Conservation (phyloP, 441 rosid genomes). For the Brassica balearica region DNA sequence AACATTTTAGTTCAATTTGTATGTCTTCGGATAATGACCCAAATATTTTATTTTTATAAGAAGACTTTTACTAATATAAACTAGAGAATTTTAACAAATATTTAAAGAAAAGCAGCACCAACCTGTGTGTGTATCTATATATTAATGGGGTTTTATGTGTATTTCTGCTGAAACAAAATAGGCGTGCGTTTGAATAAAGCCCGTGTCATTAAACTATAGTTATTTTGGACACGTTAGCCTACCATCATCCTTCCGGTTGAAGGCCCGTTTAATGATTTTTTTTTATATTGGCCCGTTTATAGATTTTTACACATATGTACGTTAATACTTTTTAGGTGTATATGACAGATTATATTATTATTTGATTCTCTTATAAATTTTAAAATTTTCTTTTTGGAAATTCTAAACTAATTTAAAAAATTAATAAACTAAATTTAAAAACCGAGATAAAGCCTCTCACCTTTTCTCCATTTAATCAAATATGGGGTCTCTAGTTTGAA, state of each 20-base stretch:
- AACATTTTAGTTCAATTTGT: not conserved
- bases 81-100: not conserved
- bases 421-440: not conserved
- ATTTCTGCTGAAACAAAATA: no score
- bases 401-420: not conserved
- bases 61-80: not conserved
- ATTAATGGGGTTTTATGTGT: no score
- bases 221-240: no score
- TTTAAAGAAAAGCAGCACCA: not conserved
- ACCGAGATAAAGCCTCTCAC: not conserved
- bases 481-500: not conserved
- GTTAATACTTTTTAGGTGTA: not conserved
- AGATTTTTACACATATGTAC: not conserved
- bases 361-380: not conserved
- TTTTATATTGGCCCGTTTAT: not conserved
- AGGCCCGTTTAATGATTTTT: not conserved
- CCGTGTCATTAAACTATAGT: no score
- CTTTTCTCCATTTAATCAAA: not conserved
- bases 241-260: no score
- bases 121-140: no score
- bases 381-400: not conserved
- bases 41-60: not conserved
- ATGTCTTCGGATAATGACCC: not conserved
- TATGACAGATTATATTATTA: no score
- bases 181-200: not conserved